Percentiles rank a stretch among this genome's conserved stretches.
Conservation (phyloP, 306 rosid genomes). For the Vicia faba region DNA sequence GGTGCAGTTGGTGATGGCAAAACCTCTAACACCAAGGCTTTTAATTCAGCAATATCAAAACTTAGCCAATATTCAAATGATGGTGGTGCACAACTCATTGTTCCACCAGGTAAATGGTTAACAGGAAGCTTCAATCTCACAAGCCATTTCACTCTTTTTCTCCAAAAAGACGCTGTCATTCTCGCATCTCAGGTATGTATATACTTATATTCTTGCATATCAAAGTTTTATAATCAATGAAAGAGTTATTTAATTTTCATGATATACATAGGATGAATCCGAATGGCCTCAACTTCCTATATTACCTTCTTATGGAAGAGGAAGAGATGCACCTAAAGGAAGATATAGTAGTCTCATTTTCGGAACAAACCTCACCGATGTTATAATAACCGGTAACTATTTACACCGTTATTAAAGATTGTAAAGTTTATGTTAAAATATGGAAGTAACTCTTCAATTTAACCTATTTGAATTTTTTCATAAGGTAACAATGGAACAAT, state of each 20-base stretch:
- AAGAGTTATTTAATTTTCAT: too few species aligned
- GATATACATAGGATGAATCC: background rate
- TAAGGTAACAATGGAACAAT: background rate
- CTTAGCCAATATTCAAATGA: background rate
- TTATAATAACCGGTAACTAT: background rate
- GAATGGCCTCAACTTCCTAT: background rate
- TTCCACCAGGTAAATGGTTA: conserved; percentile 1
- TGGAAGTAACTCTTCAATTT: background rate
- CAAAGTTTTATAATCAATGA: too few species aligned
- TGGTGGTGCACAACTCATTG: background rate
- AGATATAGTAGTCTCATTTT: background rate
- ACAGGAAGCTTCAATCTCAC: background rate
- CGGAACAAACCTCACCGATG: background rate
- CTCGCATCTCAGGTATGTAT: background rate
- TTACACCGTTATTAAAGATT: background rate
- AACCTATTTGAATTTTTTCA: background rate
- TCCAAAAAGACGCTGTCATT: background rate
- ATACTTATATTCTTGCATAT: too few species aligned
- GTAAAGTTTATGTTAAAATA: background rate
- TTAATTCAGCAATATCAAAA: background rate
- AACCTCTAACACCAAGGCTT: background rate
- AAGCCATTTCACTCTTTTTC: background rate
- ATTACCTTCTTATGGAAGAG: background rate
- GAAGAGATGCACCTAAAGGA: background rate
- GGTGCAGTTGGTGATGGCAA: background rate